Percentiles rank a stretch among this genome's conserved stretches.
Conservation (phyloP, 805 yeast genomes). For the Cephaloascus fragrans region DNA sequence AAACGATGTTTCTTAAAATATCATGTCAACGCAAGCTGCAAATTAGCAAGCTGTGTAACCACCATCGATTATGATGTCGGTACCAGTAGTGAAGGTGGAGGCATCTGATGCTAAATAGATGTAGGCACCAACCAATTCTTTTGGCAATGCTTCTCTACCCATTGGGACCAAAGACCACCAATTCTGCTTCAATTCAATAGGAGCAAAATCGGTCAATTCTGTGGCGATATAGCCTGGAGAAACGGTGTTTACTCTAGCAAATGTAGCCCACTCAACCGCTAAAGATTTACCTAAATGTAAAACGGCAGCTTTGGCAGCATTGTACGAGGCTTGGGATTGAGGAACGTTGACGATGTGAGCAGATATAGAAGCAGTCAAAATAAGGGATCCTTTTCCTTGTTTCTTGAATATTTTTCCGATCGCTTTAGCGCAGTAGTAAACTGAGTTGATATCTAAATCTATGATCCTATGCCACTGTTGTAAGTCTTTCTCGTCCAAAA, state of each 20-base stretch:
- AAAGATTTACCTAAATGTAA: constrained; percentile 31
- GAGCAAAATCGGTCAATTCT: constrained; percentile 27
- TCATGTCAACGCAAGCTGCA: too few relatives aligned
- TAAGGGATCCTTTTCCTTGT: constrained; percentile 30
- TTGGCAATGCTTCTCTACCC: constrained; percentile 34
- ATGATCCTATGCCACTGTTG: constrained; percentile 21
- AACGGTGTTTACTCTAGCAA: constrained; percentile 32
- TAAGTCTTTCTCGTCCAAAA: constrained; percentile 37
- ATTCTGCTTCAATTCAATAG: constrained; percentile 17
- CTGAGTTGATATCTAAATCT: constrained; percentile 30
- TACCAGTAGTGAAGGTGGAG: constrained; percentile 31
- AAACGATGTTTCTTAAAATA: too few relatives aligned
- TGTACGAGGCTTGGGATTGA: constrained; percentile 35
- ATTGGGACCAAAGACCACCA: constrained; percentile 33
- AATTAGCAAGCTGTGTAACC: constrained; percentile 16
- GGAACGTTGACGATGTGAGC: constrained; percentile 39
- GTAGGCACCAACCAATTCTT: constrained; percentile 37
- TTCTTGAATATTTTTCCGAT: constrained; percentile 28
- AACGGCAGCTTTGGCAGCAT: constrained; percentile 36
- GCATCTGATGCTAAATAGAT: constrained; percentile 34
- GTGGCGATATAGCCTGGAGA: constrained; percentile 35
- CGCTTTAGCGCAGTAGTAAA: constrained; percentile 31
- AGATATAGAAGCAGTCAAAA: constrained; percentile 35
- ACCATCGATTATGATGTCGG: constrained; percentile 33
- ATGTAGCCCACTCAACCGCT: constrained; percentile 37